These are phyloP conservation scores for Solanum gracilifrons DNA, from an alignment of 257 asterid genomes.

Conservation along the genomic window DNA sequence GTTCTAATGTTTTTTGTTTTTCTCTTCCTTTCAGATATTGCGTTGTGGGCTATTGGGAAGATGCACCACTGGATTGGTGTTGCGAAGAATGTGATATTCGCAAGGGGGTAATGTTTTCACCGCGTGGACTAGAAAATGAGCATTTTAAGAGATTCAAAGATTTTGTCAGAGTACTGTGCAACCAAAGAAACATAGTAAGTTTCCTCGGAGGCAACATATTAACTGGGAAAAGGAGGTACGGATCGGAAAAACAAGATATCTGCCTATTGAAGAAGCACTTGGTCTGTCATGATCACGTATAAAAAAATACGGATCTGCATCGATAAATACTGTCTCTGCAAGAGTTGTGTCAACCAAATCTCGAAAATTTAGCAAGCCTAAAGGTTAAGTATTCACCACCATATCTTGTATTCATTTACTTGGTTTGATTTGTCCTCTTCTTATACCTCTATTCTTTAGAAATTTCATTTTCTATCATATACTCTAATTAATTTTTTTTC, in stretches of 20 bases:
- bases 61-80: slow-evolving; percentile 19
- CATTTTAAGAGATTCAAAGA: background rate
- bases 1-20: too few species aligned
- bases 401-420: background rate
- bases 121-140: slow-evolving; percentile 4
- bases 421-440: background rate
- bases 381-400: background rate
- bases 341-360: slow-evolving; percentile 3
- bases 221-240: slow-evolving; percentile 31
- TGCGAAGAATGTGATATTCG: slow-evolving; percentile 33
- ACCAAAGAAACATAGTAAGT: background rate
- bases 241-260: slow-evolving; percentile 36
- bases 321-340: background rate
- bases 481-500: background rate
- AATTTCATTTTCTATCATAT: background rate
- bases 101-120: background rate
- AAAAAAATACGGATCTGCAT: background rate
- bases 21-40: slow-evolving; percentile 41
- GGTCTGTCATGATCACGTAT: slow-evolving; percentile 31
- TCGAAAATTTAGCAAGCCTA: background rate
- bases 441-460: background rate
- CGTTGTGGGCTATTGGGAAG: slow-evolving; percentile 9
- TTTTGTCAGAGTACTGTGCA: background rate
- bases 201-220: background rate
- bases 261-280: slow-evolving; percentile 36